These are phyloP conservation scores for Talaromyces sp. DNA, from an alignment of 2,329 filamentous ascomycete species.

Conservation along the genomic window DNA sequence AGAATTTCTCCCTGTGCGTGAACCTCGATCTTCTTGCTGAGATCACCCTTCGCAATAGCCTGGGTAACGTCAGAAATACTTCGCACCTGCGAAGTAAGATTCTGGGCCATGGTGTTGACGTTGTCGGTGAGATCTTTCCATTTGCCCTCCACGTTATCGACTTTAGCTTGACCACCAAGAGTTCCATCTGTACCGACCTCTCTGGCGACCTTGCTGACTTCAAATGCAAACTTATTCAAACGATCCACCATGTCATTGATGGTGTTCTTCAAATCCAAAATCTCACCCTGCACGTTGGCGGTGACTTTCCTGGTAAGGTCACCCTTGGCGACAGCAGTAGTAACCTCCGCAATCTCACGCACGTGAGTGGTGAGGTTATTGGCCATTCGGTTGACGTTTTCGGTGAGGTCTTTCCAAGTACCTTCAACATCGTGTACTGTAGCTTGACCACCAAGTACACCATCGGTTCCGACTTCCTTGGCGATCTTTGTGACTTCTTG, in stretches of 20 bases:
- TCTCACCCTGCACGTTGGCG: slow-evolving; percentile 86
- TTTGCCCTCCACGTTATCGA: slow-evolving; percentile 61
- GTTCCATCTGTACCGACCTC: slow-evolving; percentile 62
- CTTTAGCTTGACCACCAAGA: slow-evolving; percentile 59
- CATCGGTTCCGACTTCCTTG: slow-evolving; percentile 90
- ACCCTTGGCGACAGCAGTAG: slow-evolving; percentile 85
- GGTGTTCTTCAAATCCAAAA: slow-evolving; percentile 86
- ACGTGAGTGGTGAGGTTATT: slow-evolving; percentile 95
- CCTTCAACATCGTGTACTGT: slow-evolving; percentile 92
- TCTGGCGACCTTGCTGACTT: slow-evolving; percentile 61
- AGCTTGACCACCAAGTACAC: slow-evolving; percentile 84
- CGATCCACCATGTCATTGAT: slow-evolving; percentile 65
- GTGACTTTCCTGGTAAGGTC: slow-evolving; percentile 92
- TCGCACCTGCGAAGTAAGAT: slow-evolving; percentile 65
- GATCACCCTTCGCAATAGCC: slow-evolving; percentile 87
- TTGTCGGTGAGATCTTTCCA: slow-evolving; percentile 64
- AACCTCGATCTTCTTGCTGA: slow-evolving; percentile 91
- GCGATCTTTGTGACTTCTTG: slow-evolving; percentile 92
- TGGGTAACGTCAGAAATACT: slow-evolving; percentile 89
- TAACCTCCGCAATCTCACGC: slow-evolving; percentile 91
- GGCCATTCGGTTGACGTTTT: slow-evolving; percentile 94
- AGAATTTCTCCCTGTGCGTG: slow-evolving; percentile 90
- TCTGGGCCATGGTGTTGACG: slow-evolving; percentile 63
- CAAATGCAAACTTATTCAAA: slow-evolving; percentile 59
- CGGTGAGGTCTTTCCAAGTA: slow-evolving; percentile 89